These are phyloP conservation scores for Coniochaeta sp. DNA, from an alignment of 2,329 filamentous ascomycete species.

Conservation along the genomic window DNA sequence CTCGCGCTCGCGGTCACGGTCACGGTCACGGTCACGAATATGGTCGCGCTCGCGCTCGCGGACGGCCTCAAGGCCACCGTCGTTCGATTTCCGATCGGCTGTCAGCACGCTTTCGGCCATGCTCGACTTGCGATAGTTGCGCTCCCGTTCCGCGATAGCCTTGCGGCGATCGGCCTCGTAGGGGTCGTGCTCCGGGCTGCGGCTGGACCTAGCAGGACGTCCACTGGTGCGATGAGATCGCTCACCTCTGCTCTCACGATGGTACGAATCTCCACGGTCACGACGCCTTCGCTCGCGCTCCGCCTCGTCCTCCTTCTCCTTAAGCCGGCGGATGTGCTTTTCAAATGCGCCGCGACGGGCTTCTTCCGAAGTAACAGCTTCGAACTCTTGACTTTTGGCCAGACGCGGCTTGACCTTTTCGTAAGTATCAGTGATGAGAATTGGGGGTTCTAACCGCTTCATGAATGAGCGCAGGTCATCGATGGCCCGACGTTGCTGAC, in stretches of 20 bases:
- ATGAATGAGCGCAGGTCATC: conserved; percentile 81
- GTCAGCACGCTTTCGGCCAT: conserved; percentile 55
- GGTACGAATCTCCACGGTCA: conserved; percentile 47
- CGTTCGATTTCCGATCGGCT: conserved; percentile 43
- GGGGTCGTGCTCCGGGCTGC: conserved; percentile 84
- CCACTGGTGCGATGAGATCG: conserved; percentile 53
- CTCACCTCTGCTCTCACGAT: conserved; percentile 42
- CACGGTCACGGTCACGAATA: conserved; percentile 22
- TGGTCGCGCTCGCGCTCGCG: conserved; percentile 28
- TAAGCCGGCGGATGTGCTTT: conserved; percentile 83
- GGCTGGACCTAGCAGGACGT: conserved; percentile 59
- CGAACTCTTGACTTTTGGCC: conserved; percentile 76
- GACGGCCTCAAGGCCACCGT: conserved; percentile 24
- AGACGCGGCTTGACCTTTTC: conserved; percentile 78
- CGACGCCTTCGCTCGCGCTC: conserved; percentile 60
- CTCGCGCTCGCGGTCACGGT: conserved; percentile 25
- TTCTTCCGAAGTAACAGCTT: conserved; percentile 75
- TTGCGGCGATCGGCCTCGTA: conserved; percentile 95
- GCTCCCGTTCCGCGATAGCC: conserved; percentile 88
- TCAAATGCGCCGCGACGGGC: conserved; percentile 79
- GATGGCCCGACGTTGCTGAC: conserved; percentile 74
- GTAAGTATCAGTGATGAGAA: conserved; percentile 73
- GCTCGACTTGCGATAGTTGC: conserved; percentile 78
- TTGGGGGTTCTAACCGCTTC: conserved; percentile 83
- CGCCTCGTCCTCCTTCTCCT: conserved; percentile 79